phyloP scores from a whole-genome alignment of 2,329 filamentous ascomycete genomes.

The Fusarium sp. region DNA sequence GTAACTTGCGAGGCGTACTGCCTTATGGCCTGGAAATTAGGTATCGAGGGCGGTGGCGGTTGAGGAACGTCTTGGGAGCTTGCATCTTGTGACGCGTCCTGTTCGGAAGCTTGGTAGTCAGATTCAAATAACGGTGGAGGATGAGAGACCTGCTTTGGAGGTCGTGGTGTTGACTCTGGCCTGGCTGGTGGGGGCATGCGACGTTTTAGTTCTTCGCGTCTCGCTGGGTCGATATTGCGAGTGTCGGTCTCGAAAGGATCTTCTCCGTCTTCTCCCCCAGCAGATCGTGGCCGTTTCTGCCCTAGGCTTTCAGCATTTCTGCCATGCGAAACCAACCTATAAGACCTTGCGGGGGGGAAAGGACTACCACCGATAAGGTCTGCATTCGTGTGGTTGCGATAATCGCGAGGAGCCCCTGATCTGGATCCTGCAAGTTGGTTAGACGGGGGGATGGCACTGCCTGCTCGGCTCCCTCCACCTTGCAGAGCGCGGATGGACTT shows the following conservation, averaged over 20 bases:
- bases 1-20: conserved; percentile 40
- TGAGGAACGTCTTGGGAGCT: background rate
- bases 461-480: conserved; percentile 2
- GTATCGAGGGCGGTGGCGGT: conserved; percentile 3
- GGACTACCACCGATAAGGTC: conserved; percentile 26
- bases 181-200: conserved; percentile 27
- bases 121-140: conserved; percentile 8
- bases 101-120: conserved; percentile 38
- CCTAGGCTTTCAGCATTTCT: background rate
- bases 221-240: conserved; percentile 39
- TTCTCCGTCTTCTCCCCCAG: conserved; percentile 36
- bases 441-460: conserved; percentile 24
- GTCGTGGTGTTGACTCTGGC: conserved; percentile 5
- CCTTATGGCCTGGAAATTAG: conserved; percentile 40
- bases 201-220: conserved; percentile 32
- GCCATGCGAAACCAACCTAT: background rate
- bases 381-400: conserved; percentile 33
- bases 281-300: conserved; percentile 5
- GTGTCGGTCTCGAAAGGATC: conserved; percentile 45
- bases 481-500: conserved; percentile 35
- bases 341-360: conserved; percentile 21
- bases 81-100: conserved; percentile 34
- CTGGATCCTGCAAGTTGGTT: conserved; percentile 32
- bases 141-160: conserved; percentile 7
- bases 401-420: conserved; percentile 36